phyloP scores from a whole-genome alignment of 2,329 filamentous ascomycete species.

The Tolypocladium tundrense region DNA sequence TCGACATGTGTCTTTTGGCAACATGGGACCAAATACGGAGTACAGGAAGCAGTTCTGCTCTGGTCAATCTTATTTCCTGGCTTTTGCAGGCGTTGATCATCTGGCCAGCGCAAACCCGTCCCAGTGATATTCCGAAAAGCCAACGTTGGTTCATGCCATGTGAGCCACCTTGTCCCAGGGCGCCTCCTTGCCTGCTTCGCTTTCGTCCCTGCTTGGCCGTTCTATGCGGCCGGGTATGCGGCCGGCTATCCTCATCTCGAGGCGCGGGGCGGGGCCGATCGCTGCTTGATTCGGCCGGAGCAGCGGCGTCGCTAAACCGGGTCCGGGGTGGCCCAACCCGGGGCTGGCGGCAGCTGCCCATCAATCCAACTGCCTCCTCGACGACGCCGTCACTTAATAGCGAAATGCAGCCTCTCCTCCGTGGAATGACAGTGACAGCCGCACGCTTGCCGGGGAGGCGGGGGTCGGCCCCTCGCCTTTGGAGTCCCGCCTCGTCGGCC shows the following conservation, averaged over 20 bases:
- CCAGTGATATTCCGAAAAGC: too few relatives aligned
- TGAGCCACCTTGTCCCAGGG: not conserved
- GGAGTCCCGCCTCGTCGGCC: not conserved
- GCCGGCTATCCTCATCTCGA: not conserved
- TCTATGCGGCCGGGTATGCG: not conserved
- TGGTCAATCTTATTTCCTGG: too few relatives aligned
- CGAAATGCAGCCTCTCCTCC: not conserved
- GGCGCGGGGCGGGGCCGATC: conserved; percentile 1
- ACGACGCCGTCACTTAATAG: not conserved
- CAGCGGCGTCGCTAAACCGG: not conserved
- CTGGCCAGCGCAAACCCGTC: not conserved
- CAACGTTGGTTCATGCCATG: not conserved
- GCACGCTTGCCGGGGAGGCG: not conserved
- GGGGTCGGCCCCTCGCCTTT: not conserved
- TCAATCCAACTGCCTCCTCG: not conserved
- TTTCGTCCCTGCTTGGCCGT: not conserved
- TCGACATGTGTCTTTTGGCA: not conserved
- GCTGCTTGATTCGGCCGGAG: not conserved
- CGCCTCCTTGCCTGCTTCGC: too few relatives aligned
- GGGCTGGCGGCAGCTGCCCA: not conserved
- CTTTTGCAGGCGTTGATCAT: not conserved
- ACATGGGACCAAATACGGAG: too few relatives aligned
- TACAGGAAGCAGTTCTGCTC: too few relatives aligned
- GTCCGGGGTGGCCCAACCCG: not conserved
- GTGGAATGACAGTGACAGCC: not conserved